Conservation (phyloP, 805 yeast species). For the Nadsonia fulvescens region DNA sequence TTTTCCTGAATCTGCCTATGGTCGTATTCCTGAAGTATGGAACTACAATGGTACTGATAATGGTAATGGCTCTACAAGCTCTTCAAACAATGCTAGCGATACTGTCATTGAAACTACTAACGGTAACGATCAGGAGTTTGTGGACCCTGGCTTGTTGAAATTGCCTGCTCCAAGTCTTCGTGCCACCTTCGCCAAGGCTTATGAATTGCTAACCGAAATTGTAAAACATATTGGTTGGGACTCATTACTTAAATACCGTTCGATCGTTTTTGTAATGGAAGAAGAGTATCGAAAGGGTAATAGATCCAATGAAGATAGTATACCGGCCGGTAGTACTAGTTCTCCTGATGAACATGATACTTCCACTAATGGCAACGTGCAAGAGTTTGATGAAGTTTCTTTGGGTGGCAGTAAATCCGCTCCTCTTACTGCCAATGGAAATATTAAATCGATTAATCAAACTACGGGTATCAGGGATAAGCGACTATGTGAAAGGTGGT, state of each 20-base stretch:
- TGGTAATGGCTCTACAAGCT: no score
- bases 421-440: no score
- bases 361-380: slow-evolving; percentile 1
- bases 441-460: no score
- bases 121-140: slow-evolving; percentile 18
- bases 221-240: slow-evolving; percentile 72
- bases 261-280: slow-evolving; percentile 66
- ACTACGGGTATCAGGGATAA: slow-evolving; percentile 25
- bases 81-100: slow-evolving; percentile 7
- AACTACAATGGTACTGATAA: slow-evolving; percentile 9
- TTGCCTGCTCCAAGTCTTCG: slow-evolving; percentile 33
- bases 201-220: slow-evolving; percentile 52
- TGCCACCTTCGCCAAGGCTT: slow-evolving; percentile 41
- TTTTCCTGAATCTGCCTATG: slow-evolving; percentile 36
- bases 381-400: slow-evolving; percentile 1
- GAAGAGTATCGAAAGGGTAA: slow-evolving; percentile 34
- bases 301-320: slow-evolving; percentile 6
- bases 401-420: no score
- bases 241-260: slow-evolving; percentile 42
- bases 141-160: slow-evolving; percentile 30
- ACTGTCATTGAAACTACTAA: slow-evolving; percentile 12
- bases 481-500: slow-evolving; percentile 59
- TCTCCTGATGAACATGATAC: slow-evolving; percentile 1
- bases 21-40: slow-evolving; percentile 34
- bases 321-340: background rate